Conservation (phyloP, 768 basidiomycete species). For the Dendrothele bispora region DNA sequence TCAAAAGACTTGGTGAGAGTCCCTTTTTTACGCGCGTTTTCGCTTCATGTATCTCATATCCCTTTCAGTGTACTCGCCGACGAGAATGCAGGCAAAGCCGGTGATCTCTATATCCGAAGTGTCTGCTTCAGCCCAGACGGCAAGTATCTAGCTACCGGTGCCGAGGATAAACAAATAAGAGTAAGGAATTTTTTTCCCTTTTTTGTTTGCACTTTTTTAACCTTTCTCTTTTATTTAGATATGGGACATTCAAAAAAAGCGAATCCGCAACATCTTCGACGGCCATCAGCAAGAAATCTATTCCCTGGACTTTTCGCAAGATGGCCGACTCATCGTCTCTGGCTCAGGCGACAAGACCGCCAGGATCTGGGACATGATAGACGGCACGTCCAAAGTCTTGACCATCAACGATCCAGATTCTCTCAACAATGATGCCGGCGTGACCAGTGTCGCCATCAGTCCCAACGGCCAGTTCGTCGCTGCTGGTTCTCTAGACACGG, state of each 20-base stretch:
- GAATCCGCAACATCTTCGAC: conserved; percentile 77
- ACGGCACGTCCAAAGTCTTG: conserved; percentile 39
- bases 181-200: conserved; percentile 42
- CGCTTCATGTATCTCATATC: too few relatives aligned
- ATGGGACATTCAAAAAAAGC: conserved; percentile 86
- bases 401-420: conserved; percentile 56
- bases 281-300: conserved; percentile 95
- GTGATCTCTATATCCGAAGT: conserved; percentile 78
- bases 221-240: conserved; percentile 49
- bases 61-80: conserved; percentile 56
- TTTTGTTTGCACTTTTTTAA: conserved; percentile 38
- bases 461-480: conserved; percentile 69
- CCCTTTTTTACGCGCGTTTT: conserved; percentile 12
- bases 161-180: conserved; percentile 91
- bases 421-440: conserved; percentile 52
- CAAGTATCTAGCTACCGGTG: conserved; percentile 89
- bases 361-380: conserved; percentile 47
- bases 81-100: conserved; percentile 55
- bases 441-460: conserved; percentile 79
- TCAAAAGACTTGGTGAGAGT: conserved; percentile 71
- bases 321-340: conserved; percentile 84
- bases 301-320: conserved; percentile 87
- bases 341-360: conserved; percentile 75
- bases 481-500: conserved; percentile 49
- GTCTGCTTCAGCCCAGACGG: conserved; percentile 95